Evolutionary conservation across 202 grass and related monocot genomes (phyloP).

Genomic region (Schoenoplectus triqueter): DNA sequence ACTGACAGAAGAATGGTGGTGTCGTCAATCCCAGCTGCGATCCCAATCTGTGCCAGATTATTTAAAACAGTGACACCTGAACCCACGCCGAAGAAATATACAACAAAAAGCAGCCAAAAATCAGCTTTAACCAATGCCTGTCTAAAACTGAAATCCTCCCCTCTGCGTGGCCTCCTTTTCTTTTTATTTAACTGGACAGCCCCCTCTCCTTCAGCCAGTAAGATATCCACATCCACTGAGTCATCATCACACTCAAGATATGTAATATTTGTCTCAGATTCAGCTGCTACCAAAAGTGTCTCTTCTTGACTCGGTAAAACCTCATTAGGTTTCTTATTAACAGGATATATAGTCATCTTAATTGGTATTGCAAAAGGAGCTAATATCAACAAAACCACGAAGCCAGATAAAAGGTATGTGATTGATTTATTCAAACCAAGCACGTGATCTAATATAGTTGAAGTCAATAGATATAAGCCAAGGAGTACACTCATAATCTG

Average conservation of each 20-base stretch:
- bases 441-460: constrained; percentile 59
- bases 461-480: constrained; percentile 66
- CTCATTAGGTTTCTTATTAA: constrained; percentile 24
- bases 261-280: constrained; percentile 53
- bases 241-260: constrained; percentile 57
- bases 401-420: constrained; percentile 56
- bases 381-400: constrained; percentile 72
- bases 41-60: constrained; percentile 91
- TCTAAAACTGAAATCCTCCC: constrained; percentile 88
- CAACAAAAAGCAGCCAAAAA: constrained; percentile 83
- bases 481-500: constrained; percentile 70
- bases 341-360: constrained; percentile 89
- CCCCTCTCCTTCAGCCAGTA: constrained; percentile 88
- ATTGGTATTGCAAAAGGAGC: constrained; percentile 77
- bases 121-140: constrained; percentile 91
- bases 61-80: constrained; percentile 92
- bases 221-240: constrained; percentile 70
- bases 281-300: constrained; percentile 45
- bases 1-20: constrained; percentile 72
- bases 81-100: constrained; percentile 82
- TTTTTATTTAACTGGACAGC: constrained; percentile 69
- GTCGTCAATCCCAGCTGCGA: constrained; percentile 68
- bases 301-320: constrained; percentile 29
- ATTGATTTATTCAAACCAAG: constrained; percentile 45
- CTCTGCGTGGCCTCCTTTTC: constrained; percentile 78